Evolutionary conservation across 2,329 filamentous ascomycete genomes (phyloP).

Genomic region (Ceratocystis huliohia): DNA sequence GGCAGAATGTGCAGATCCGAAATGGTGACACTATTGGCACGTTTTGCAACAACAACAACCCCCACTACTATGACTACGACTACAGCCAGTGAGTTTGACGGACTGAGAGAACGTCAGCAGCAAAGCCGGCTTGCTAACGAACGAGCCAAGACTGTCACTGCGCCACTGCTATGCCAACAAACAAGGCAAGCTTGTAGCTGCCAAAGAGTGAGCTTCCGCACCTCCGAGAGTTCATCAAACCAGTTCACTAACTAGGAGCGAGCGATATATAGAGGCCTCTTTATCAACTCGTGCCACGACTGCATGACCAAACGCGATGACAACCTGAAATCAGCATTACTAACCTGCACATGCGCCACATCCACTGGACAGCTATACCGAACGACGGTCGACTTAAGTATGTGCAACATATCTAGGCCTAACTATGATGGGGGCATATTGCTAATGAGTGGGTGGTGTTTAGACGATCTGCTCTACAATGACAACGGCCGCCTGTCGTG

Average conservation of each 20-base stretch:
- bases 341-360: constrained; percentile 11
- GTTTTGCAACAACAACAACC: constrained; percentile 17
- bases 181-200: constrained; percentile 9
- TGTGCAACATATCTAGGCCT: background rate
- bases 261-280: background rate
- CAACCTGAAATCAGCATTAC: background rate
- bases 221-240: background rate
- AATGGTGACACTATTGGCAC: constrained; percentile 12
- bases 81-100: constrained; percentile 7
- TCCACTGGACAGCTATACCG: constrained; percentile 9
- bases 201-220: background rate
- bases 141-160: background rate
- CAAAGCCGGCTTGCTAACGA: background rate
- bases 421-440: background rate
- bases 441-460: background rate
- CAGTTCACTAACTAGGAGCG: background rate
- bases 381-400: constrained; percentile 13
- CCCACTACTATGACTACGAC: constrained; percentile 14
- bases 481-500: constrained; percentile 9
- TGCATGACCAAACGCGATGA: background rate
- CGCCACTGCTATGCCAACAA: constrained; percentile 16
- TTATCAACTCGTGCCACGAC: constrained; percentile 14
- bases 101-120: background rate
- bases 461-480: constrained; percentile 11
- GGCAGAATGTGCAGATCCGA: constrained; percentile 14